Evolutionary conservation across 371 early-diverging fungal genomes (phyloP), one percentile per base, ranked within the genome.

Genomic region (Entomophthora muscae): DNA sequence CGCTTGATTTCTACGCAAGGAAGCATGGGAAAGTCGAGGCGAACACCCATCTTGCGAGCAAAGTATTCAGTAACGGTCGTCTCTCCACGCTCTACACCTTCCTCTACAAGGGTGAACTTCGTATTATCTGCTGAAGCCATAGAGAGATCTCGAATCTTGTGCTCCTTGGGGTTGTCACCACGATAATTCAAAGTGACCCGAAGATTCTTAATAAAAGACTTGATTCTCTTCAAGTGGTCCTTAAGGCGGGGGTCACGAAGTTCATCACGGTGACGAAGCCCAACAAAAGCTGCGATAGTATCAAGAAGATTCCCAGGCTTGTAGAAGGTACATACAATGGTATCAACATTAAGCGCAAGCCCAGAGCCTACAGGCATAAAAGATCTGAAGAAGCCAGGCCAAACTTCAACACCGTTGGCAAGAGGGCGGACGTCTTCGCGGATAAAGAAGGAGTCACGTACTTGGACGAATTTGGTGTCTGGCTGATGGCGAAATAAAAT

Each of bases 1-100:
- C 74, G 71, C 29, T 73, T 70, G 26, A 90, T 89, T 51, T 83
- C 82, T 12, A 93, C 71, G 63, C 94, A 94, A 2, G 94, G 94
- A 60, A 95, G 69, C 68, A 80, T 77, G 3, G 93, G 86, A 67
- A 78, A 93, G 59, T 72, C 63, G 52, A 96, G 72, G 7, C 71
- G 71, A 52, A 75, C 69, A 66, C 77, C 78, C 70, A 92, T 91
- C 28, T 77, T 79, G 29, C 68, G 67, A 29, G 61, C 29, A 66
- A 91, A 91, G 71, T 92, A 95, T 1, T 77, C 66, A 0, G 81
- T 82, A 3, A 97, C 90, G 12, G 83, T 76, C 53, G 76, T 77
- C 52, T 75, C 13, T 3, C 22, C 57, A 74, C 33, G 69, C 7
- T 57, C 5, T 21, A 22, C 26, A 5, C 29, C 57, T 29, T 57